Conservation (phyloP, 2,329 filamentous ascomycete genomes). For the Dryadomyces quercus-mongolicae region DNA sequence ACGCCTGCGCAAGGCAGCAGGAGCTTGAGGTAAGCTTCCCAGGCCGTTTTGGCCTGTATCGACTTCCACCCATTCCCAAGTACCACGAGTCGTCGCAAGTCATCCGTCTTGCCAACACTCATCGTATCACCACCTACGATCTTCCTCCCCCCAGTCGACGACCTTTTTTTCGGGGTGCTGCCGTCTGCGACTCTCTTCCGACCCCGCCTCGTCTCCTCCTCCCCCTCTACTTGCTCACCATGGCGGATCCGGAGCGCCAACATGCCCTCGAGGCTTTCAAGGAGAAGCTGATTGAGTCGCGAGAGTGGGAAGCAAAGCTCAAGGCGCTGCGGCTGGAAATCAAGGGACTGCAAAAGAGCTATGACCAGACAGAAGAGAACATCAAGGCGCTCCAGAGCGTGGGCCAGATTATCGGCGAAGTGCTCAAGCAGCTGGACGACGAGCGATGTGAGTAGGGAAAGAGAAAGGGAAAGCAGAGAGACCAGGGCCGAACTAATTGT, state of each 20-base stretch:
- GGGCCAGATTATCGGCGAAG: constrained; percentile 97
- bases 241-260: constrained; percentile 45
- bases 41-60: too few relatives aligned
- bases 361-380: constrained; percentile 95
- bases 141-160: not conserved
- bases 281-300: constrained; percentile 75
- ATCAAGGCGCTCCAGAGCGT: constrained; percentile 99
- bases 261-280: constrained; percentile 70
- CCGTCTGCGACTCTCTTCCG: not conserved
- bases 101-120: not conserved
- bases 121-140: not conserved
- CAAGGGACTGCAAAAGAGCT: constrained; percentile 89
- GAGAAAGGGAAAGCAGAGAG: not conserved
- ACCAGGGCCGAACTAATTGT: too few relatives aligned
- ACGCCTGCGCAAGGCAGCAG: constrained; percentile 20
- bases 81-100: not conserved
- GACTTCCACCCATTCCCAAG: not conserved
- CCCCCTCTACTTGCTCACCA: not conserved
- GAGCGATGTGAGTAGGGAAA: constrained; percentile 68
- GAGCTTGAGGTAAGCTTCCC: constrained; percentile 25
- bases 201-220: not conserved
- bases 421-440: constrained; percentile 96
- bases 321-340: constrained; percentile 91
- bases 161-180: not conserved
- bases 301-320: constrained; percentile 97